Percentiles rank a stretch among this genome's conserved stretches.
Evolutionary conservation across 345 rosid genomes (phyloP).

Genomic region (Boechera stricta): DNA sequence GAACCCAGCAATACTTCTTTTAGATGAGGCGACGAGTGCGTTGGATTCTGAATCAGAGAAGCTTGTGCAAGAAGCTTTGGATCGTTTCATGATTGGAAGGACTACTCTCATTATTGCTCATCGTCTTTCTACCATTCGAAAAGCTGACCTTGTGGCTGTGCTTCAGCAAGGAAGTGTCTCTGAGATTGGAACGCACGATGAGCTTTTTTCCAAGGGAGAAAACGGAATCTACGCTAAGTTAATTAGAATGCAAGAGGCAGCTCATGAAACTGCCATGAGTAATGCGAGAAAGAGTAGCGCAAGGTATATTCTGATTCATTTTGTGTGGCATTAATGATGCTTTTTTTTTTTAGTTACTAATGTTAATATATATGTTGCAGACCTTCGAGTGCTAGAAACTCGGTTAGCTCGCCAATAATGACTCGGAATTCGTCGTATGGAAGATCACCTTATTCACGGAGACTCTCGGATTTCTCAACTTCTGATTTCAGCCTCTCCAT

Average conservation of each 20-base stretch:
- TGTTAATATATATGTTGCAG: slow-evolving; percentile 55
- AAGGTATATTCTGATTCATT: slow-evolving; percentile 53
- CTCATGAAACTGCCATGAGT: slow-evolving; percentile 92
- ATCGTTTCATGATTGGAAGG: slow-evolving; percentile 98
- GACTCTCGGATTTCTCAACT: slow-evolving; percentile 97
- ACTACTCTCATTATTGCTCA: slow-evolving; percentile 97
- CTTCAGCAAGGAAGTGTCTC: slow-evolving; percentile 95
- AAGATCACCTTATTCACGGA: slow-evolving; percentile 91
- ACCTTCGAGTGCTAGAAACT: slow-evolving; percentile 98
- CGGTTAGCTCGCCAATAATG: slow-evolving; percentile 96
- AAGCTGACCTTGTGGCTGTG: slow-evolving; percentile 97
- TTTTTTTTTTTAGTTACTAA: not conserved
- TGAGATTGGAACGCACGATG: slow-evolving; percentile 93
- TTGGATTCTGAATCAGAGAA: slow-evolving; percentile 97
- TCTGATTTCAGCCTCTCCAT: slow-evolving; percentile 93
- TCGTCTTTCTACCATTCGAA: slow-evolving; percentile 93
- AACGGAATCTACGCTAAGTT: slow-evolving; percentile 91
- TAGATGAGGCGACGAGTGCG: slow-evolving; percentile 98
- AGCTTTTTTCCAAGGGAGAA: slow-evolving; percentile 86
- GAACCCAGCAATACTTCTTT: slow-evolving; percentile 87
- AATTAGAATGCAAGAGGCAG: slow-evolving; percentile 91
- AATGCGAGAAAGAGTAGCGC: slow-evolving; percentile 99
- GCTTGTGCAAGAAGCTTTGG: slow-evolving; percentile 96
- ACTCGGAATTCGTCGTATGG: slow-evolving; percentile 95
- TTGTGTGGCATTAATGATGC: not conserved